Evolutionary conservation across 1,284 basidiomycete species (phyloP), one percentile per base, ranked within the genome.

Genomic region (Mycena sp.): DNA sequence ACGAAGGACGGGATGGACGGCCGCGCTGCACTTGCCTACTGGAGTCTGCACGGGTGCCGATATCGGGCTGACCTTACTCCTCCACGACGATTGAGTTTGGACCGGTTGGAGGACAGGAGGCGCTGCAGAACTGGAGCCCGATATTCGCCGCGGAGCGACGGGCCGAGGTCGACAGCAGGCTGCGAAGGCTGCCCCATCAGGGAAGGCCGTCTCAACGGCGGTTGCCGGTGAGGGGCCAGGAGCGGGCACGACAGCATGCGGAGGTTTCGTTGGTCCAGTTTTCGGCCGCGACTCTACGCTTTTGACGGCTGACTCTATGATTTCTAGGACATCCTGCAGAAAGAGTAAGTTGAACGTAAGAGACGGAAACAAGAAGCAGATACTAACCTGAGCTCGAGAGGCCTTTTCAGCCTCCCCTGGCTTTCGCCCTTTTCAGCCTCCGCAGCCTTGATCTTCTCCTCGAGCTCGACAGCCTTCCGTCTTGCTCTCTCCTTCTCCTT

Each of bases 381-480:
- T 17, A 61, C n/a, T 61, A 43, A 56, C 65, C 61, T 59, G 56
- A 35, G 56, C 63, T 45, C 63, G 65, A 6, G 65, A 65, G 26
- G 61, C 67, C 51, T 67, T 53, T 30, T 67, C 58, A 38, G 61
- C 53, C 38, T 67, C 55, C 28, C n/a, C 67, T 57, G 48, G 63
- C 55, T 54, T 72, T 74, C 40, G 67, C 72, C n/a, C 61, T 79
- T 80, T 62, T 79, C 80, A 19, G 75, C 71, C 55, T 84, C 77
- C 52, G 71, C 75, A 37, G 78, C 77, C 64, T 86, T 88, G 69
- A 94, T 86, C 75, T 83, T 87, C 66, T 87, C 92, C 75, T 95
- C 95, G 32, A 98, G 73, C 75, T 95, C 94, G 45, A 84, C 86
- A 14, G 95, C 95, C 77, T 98, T 98, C 76, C 83, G 85, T 64